These are phyloP conservation scores for Dactylella cylindrospora DNA, from an alignment of 2,329 filamentous ascomycete species.

Conservation along the genomic window DNA sequence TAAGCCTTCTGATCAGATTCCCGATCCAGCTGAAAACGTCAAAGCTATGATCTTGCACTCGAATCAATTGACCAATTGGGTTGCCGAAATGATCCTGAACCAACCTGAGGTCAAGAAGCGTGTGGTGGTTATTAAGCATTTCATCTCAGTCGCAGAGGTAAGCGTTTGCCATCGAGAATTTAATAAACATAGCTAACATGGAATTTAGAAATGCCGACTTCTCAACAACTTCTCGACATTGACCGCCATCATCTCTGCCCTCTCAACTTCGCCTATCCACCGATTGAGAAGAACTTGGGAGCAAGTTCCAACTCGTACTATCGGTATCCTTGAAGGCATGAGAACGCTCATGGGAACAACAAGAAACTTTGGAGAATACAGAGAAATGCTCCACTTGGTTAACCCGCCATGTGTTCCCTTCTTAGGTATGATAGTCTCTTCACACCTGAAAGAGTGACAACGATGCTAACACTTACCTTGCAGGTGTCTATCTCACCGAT, in stretches of 20 bases:
- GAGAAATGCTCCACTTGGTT: slow-evolving; percentile 85
- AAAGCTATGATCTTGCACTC: slow-evolving; percentile 96
- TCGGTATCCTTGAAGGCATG: slow-evolving; percentile 81
- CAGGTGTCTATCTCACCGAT: slow-evolving; percentile 94
- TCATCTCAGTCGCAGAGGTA: slow-evolving; percentile 93
- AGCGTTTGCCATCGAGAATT: slow-evolving; percentile 52
- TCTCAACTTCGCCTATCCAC: slow-evolving; percentile 92
- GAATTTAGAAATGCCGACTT: slow-evolving; percentile 77
- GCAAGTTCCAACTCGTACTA: slow-evolving; percentile 83
- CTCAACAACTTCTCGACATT: slow-evolving; percentile 97
- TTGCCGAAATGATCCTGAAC: slow-evolving; percentile 96
- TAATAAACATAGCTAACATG: slow-evolving; percentile 21
- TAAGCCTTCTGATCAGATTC: slow-evolving; percentile 69
- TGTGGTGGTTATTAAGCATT: slow-evolving; percentile 97
- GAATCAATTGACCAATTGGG: slow-evolving; percentile 99
- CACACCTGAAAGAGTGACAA: background rate
- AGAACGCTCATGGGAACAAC: slow-evolving; percentile 92
- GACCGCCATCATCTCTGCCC: slow-evolving; percentile 94
- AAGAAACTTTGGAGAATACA: slow-evolving; percentile 97
- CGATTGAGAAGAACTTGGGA: slow-evolving; percentile 92
- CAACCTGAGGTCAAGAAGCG: slow-evolving; percentile 93
- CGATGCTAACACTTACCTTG: slow-evolving; percentile 3
- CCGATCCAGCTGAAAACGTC: slow-evolving; percentile 77
- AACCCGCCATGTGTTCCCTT: slow-evolving; percentile 98
- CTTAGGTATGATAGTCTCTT: slow-evolving; percentile 67